Conservation (phyloP, 2,329 filamentous ascomycete genomes). For the Monilinia aucupariae region DNA sequence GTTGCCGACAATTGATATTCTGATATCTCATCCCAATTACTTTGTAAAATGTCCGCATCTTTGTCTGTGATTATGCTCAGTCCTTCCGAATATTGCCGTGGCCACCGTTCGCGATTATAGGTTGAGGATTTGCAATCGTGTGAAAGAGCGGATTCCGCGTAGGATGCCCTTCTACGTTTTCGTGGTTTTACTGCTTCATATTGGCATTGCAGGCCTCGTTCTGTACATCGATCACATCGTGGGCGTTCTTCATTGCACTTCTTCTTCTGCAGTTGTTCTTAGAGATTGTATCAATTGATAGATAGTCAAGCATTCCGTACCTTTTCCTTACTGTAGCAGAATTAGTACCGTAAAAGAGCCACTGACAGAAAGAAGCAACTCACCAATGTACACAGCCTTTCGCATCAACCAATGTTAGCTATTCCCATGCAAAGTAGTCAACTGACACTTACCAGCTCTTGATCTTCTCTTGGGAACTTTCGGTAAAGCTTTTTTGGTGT, state of each 20-base stretch:
- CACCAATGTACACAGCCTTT: conserved; percentile 35
- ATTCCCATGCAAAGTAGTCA: background rate
- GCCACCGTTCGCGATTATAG: conserved; percentile 27
- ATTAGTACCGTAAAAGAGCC: conserved; percentile 19
- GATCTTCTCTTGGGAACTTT: conserved; percentile 55
- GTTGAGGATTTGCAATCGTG: conserved; percentile 21
- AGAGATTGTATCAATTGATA: conserved; percentile 12
- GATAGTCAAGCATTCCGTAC: conserved; percentile 20
- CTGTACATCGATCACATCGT: conserved; percentile 32
- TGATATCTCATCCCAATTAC: conserved; percentile 27
- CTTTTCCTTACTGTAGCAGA: conserved; percentile 34
- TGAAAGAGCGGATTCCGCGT: conserved; percentile 24
- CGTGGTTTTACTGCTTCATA: conserved; percentile 35
- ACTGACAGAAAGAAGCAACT: conserved; percentile 16
- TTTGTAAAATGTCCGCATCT: conserved; percentile 13
- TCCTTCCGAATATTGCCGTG: conserved; percentile 22
- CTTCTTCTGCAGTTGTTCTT: conserved; percentile 31
- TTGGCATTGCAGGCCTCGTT: conserved; percentile 31
- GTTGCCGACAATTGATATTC: conserved; percentile 26
- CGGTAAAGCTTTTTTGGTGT: conserved; percentile 52
- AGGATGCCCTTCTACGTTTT: conserved; percentile 22
- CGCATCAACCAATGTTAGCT: conserved; percentile 19
- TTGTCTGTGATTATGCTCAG: conserved; percentile 18
- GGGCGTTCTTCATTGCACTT: conserved; percentile 35
- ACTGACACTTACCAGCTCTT: conserved; percentile 46